Conservation (phyloP, 306 rosid species). For the Pterocarpus macrocarpus region DNA sequence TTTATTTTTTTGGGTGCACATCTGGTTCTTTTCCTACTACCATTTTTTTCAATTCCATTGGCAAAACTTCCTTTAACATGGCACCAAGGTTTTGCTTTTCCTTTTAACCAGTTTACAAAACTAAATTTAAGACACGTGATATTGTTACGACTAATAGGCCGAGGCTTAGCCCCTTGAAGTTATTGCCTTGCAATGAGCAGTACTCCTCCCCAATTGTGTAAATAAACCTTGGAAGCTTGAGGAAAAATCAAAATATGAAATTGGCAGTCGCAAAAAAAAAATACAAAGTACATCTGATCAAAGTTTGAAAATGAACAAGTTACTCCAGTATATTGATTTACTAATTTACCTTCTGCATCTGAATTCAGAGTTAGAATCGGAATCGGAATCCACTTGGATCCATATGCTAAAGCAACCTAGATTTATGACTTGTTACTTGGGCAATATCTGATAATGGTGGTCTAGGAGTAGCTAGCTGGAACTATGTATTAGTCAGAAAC, state of each 20-base stretch:
- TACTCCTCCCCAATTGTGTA: not conserved
- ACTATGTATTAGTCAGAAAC: not conserved
- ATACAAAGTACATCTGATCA: not conserved
- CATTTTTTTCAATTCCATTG: too few species aligned
- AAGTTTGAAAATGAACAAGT: not conserved
- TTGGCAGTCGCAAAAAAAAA: not conserved
- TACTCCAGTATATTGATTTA: not conserved
- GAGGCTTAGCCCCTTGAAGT: not conserved
- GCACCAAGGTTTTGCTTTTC: conserved; percentile 14
- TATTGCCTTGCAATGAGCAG: not conserved
- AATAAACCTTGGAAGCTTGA: not conserved
- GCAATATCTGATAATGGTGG: not conserved
- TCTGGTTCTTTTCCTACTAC: not conserved
- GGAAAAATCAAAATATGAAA: not conserved
- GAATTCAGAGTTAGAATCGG: not conserved
- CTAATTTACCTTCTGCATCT: conserved; percentile 2
- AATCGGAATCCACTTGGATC: not conserved
- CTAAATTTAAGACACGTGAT: not conserved
- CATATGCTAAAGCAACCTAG: not conserved
- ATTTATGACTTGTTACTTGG: not conserved
- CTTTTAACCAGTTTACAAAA: conserved; percentile 5
- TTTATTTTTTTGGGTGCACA: conserved; percentile 14
- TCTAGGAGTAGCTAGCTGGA: not conserved
- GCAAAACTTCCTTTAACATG: too few species aligned
- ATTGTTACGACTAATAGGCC: not conserved